phyloP scores from a whole-genome alignment of 179 eudicot genomes.

The Nepenthes alata region DNA sequence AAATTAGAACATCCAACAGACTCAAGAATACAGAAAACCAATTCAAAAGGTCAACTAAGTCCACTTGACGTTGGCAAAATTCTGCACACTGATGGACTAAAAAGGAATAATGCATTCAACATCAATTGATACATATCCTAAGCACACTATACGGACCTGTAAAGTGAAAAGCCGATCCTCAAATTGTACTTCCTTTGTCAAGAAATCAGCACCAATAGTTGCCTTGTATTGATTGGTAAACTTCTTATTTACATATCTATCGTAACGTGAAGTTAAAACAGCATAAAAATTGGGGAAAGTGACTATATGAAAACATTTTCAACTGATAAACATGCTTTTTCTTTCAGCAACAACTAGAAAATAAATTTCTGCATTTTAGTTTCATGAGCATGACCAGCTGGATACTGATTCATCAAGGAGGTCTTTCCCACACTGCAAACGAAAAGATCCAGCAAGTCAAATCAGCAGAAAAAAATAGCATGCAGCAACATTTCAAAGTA shows the following conservation, averaged over 20 bases:
- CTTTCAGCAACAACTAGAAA: not conserved
- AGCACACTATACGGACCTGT: conserved; percentile 37
- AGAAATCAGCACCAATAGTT: conserved; percentile 92
- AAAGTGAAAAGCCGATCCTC: conserved; percentile 92
- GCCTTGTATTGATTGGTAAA: conserved; percentile 95
- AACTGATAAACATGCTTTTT: too few species aligned
- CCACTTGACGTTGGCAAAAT: too few species aligned
- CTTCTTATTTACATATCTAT: conserved; percentile 88
- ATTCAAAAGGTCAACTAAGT: too few species aligned
- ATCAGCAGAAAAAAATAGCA: not conserved
- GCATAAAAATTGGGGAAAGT: not conserved
- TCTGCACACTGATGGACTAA: too few species aligned
- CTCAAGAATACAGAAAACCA: too few species aligned
- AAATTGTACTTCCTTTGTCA: conserved; percentile 89
- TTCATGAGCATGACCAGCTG: conserved; percentile 12
- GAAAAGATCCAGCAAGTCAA: conserved; percentile 4
- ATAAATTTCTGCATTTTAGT: not conserved
- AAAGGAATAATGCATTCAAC: too few species aligned
- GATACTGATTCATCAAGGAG: conserved; percentile 67
- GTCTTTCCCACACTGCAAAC: conserved; percentile 58
- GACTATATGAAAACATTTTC: not conserved
- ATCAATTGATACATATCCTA: too few species aligned
- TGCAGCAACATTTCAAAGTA: not conserved
- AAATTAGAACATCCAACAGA: too few species aligned
- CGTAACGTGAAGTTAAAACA: conserved; percentile 15